A percentile compares a stretch with the other conserved stretches of the same genome.
These are phyloP conservation scores for Byssothecium circinans DNA, from an alignment of 2,329 filamentous ascomycete genomes.

Conservation along the genomic window DNA sequence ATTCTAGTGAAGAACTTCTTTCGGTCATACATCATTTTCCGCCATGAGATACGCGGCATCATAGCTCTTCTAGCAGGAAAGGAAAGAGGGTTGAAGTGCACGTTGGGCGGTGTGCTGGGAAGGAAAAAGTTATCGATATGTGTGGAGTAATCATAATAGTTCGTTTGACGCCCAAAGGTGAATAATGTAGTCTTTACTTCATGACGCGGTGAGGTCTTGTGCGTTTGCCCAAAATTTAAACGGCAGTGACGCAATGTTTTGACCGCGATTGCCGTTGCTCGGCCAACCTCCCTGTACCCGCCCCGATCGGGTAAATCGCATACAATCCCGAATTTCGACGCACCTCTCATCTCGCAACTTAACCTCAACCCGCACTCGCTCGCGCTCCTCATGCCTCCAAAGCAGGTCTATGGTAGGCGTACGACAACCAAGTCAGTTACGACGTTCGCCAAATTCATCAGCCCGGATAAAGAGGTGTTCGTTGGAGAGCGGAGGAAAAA, in stretches of 20 bases:
- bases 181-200: not conserved
- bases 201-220: too few species aligned
- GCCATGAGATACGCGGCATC: constrained; percentile 5
- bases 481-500: not conserved
- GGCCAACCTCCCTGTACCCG: constrained; percentile 9
- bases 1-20: not conserved
- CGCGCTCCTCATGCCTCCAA: constrained; percentile 32
- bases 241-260: not conserved
- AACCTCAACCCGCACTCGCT: not conserved
- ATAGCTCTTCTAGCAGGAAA: not conserved
- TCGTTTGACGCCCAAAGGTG: not conserved
- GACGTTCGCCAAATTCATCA: constrained; percentile 30
- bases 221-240: not conserved
- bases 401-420: constrained; percentile 46
- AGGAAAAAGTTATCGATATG: not conserved
- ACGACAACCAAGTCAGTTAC: constrained; percentile 17
- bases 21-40: constrained; percentile 12
- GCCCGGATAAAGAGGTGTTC: constrained; percentile 26
- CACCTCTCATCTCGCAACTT: not conserved
- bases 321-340: constrained; percentile 5
- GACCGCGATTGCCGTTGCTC: constrained; percentile 5
- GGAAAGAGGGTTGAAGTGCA: not conserved
- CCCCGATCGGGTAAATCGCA: constrained; percentile 5
- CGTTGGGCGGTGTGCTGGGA: not conserved
- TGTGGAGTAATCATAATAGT: constrained; percentile 7